phyloP scores from a whole-genome alignment of 345 rosid species.

The Aethionema arabicum region DNA sequence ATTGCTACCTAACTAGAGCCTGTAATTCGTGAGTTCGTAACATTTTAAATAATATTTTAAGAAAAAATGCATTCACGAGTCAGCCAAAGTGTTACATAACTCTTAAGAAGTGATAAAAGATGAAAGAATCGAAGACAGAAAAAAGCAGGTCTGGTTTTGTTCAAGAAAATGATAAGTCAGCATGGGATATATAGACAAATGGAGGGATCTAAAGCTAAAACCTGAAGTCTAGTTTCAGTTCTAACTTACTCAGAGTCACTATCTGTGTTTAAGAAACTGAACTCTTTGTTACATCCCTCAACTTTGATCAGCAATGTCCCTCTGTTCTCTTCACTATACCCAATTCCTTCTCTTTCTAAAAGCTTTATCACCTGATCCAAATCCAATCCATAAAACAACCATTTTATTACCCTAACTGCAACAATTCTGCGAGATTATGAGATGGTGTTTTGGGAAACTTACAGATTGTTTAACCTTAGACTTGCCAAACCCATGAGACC shows the following conservation, averaged over 20 bases:
- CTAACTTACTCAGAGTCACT: slow-evolving; percentile 53
- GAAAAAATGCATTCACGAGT: slow-evolving; percentile 3
- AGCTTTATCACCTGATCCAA: slow-evolving; percentile 58
- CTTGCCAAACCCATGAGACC: slow-evolving; percentile 75
- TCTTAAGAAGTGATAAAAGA: neutral
- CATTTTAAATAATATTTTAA: neutral
- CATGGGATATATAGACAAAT: slow-evolving; percentile 22
- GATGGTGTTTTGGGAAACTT: slow-evolving; percentile 28
- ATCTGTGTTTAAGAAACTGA: slow-evolving; percentile 61
- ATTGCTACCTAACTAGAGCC: no score
- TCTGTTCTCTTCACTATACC: slow-evolving; percentile 71
- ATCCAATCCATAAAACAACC: slow-evolving; percentile 19
- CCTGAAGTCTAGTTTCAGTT: slow-evolving; percentile 7
- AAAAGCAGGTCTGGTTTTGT: neutral
- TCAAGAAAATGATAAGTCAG: slow-evolving; percentile 12
- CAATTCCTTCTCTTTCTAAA: slow-evolving; percentile 59
- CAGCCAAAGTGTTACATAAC: slow-evolving; percentile 22
- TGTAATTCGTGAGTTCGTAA: no score
- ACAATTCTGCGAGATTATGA: neutral
- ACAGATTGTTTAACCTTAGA: slow-evolving; percentile 89
- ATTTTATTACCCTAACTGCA: slow-evolving; percentile 5
- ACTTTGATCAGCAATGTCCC: slow-evolving; percentile 71
- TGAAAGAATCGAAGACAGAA: neutral
- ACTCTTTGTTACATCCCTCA: slow-evolving; percentile 55
- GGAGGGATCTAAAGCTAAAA: slow-evolving; percentile 20